A percentile compares a stretch with the other conserved stretches of the same genome.
These are phyloP conservation scores for Hortaea sp. DNA, from an alignment of 2,329 filamentous ascomycete genomes.

Conservation along the genomic window DNA sequence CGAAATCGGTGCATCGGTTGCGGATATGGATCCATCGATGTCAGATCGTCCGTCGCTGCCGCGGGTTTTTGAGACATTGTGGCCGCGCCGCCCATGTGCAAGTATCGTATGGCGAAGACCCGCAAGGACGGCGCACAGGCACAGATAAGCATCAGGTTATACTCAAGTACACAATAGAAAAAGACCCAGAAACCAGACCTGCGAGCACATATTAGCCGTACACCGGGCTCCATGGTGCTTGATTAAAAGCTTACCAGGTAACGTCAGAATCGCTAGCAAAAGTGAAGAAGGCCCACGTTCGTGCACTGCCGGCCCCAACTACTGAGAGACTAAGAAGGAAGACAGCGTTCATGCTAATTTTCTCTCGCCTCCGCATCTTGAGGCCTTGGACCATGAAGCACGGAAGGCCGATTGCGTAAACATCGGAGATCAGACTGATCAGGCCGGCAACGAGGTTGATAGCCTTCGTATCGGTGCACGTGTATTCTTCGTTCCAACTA, in stretches of 20 bases:
- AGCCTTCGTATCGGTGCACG: conserved; percentile 21
- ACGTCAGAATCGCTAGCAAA: conserved; percentile 6
- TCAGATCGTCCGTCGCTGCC: not conserved
- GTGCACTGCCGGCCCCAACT: conserved; percentile 20
- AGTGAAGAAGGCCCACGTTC: conserved; percentile 20
- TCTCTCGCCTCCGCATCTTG: conserved; percentile 33
- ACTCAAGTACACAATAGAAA: conserved; percentile 19
- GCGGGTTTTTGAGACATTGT: not conserved
- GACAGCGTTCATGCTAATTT: conserved; percentile 13
- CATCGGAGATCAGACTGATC: conserved; percentile 9
- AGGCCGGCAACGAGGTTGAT: conserved; percentile 14
- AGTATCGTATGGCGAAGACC: conserved; percentile 20
- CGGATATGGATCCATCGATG: not conserved
- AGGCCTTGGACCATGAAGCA: conserved; percentile 33
- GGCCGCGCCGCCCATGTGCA: conserved; percentile 8
- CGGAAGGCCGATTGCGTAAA: conserved; percentile 12
- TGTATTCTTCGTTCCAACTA: conserved; percentile 11
- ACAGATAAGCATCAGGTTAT: conserved; percentile 21
- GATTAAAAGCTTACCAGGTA: conserved; percentile 4
- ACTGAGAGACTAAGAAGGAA: conserved; percentile 20
- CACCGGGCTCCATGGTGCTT: not conserved
- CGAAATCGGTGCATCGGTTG: too few relatives aligned
- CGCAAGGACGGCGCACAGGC: conserved; percentile 17
- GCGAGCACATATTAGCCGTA: not conserved
- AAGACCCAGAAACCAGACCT: conserved; percentile 17